A percentile compares a stretch with the other conserved stretches of the same genome.
These are phyloP conservation scores for Paecilomyces niveus DNA, from an alignment of 2,329 filamentous ascomycete species.

Conservation along the genomic window DNA sequence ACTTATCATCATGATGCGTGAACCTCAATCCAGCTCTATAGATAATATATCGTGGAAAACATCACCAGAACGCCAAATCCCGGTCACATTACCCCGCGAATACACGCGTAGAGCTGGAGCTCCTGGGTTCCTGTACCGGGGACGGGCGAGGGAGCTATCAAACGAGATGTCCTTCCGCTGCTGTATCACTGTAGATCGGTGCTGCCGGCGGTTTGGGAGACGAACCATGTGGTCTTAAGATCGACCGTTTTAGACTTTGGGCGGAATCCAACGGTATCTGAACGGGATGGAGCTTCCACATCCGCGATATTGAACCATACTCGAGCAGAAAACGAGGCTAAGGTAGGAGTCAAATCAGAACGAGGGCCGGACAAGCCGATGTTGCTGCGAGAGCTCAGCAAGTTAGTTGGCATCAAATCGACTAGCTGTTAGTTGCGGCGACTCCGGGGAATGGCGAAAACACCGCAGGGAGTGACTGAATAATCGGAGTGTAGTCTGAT, in stretches of 20 bases:
- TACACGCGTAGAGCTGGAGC: neutral
- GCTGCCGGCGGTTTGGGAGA: neutral
- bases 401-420: neutral
- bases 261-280: neutral
- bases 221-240: neutral
- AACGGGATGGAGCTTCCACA: neutral
- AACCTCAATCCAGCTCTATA: neutral
- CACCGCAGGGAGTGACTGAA: neutral
- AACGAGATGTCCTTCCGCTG: neutral
- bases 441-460: neutral
- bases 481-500: neutral
- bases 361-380: neutral
- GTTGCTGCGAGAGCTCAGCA: neutral
- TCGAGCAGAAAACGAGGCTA: neutral
- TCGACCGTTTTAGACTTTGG: neutral
- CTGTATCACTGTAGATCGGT: neutral
- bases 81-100: neutral
- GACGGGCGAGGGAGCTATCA: neutral
- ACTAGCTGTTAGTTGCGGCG: neutral
- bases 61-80: neutral
- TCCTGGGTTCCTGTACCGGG: neutral
- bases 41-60: neutral
- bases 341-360: neutral
- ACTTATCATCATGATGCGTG: neutral
- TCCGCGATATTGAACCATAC: neutral